phyloP scores from a whole-genome alignment of 2,329 filamentous ascomycete species.

The Sclerotinia nivalis region DNA sequence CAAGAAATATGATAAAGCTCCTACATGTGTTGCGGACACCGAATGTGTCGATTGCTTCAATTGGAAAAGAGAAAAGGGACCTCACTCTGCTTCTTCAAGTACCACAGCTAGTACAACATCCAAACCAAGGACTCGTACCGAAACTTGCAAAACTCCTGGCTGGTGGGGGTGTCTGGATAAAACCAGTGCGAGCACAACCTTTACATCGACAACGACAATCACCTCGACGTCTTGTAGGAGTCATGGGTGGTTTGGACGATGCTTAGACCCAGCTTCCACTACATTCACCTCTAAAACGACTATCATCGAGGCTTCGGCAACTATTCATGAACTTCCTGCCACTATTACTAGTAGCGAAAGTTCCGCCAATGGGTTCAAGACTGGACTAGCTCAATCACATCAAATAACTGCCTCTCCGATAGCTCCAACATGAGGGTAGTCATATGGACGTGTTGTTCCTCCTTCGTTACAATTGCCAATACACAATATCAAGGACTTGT shows the following conservation, averaged over 20 bases:
- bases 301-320: conserved; percentile 18
- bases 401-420: conserved; percentile 18
- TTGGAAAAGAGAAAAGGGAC: conserved; percentile 94
- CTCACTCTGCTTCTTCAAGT: conserved; percentile 70
- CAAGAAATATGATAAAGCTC: conserved; percentile 75
- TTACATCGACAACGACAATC: conserved; percentile 33
- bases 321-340: not conserved
- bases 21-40: conserved; percentile 69
- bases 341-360: conserved; percentile 1
- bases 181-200: conserved; percentile 38
- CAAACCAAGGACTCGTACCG: conserved; percentile 65
- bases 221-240: conserved; percentile 27
- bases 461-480: not conserved
- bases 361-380: not conserved
- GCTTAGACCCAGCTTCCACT: conserved; percentile 5
- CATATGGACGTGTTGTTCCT: not conserved
- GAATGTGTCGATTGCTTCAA: conserved; percentile 83
- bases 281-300: conserved; percentile 21
- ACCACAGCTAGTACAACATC: conserved; percentile 57
- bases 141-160: conserved; percentile 83
- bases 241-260: conserved; percentile 25
- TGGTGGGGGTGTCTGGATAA: conserved; percentile 61
- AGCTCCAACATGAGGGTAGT: not conserved
- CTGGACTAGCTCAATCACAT: not conserved
- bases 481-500: not conserved